Base-by-base conservation (phyloP, 2,329 filamentous ascomycete genomes). In the Juglanconis sp. region DNA sequence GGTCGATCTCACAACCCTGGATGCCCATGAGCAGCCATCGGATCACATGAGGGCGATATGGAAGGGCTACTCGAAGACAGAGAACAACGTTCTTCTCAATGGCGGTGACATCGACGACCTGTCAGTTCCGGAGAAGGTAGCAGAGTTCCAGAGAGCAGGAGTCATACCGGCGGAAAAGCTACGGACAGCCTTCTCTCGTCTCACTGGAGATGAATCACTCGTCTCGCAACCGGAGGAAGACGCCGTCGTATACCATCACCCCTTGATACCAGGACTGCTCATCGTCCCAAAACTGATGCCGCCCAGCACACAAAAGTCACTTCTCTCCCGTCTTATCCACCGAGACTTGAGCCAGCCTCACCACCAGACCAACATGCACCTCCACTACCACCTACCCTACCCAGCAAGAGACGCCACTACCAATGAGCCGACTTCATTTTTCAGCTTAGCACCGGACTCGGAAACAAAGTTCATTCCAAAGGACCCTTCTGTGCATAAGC, bases 311-410 rank as follows among this genome's bases (percentile, higher is more conserved):
- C 95, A 99, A 72, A 77, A 81, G 61, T 75, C 78, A 42, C 79
- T 98, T 3, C 81, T 98, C 5, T 85, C 85, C 49, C 86, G 84
- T 57, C 82, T 96, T 64, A 79, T 97, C 35, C 73, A 75, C 65
- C 68, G 77, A 49, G 89, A 94, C 71, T 81, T 95, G 13, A 85
- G 86, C 61, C 81, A 89, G 65, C 85, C 87, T 3, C 71, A 77
- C 4, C 92, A 98, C 71, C 84, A 90, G 69, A 98, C 93, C 56
- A 99, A 98, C 73, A 78, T 98, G 57, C 73, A 75, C 47, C 71
- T 70, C 3, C 72, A 74, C 64, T 73, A 69, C 64, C 51, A 71
- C 42, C 64, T 74, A 44, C 72, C 73, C 17, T 74, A 74, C 38
- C 38, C 44, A 17, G 59, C 53, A 42, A 57, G 46, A 4, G 40